A percentile compares a stretch with the other conserved stretches of the same genome.
Evolutionary conservation across 2,329 filamentous ascomycete species (phyloP).

Genomic region (Trichophyton mentagrophytes): DNA sequence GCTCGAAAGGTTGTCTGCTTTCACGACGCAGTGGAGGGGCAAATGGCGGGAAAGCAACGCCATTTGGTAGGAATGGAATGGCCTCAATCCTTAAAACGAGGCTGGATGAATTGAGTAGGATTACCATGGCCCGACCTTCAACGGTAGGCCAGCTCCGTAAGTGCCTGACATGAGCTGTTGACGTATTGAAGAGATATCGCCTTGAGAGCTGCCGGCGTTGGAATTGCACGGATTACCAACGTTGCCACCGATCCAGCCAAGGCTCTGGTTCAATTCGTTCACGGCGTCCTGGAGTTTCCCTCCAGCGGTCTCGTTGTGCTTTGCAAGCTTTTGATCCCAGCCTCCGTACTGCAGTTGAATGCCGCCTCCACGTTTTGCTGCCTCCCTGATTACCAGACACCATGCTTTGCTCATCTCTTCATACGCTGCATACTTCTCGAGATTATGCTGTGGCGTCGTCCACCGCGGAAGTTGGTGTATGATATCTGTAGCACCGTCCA

Average conservation of each 20-base stretch:
- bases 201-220: conserved; percentile 20
- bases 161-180: conserved; percentile 46
- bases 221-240: conserved; percentile 10
- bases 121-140: conserved; percentile 47
- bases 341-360: conserved; percentile 79
- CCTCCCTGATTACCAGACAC: conserved; percentile 81
- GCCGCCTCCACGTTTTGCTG: conserved; percentile 78
- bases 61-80: conserved; percentile 6
- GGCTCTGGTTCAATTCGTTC: conserved; percentile 57
- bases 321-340: conserved; percentile 78
- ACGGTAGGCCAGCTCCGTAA: conserved; percentile 41
- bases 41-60: conserved; percentile 6
- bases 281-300: conserved; percentile 72
- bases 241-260: conserved; percentile 61
- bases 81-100: background rate
- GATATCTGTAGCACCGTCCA: conserved; percentile 80
- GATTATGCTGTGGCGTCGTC: conserved; percentile 75
- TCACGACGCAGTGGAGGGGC: conserved; percentile 1
- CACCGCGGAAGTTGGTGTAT: conserved; percentile 84
- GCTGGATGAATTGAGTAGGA: background rate
- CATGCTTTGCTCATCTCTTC: conserved; percentile 92
- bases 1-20: conserved; percentile 3
- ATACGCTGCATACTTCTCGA: conserved; percentile 91
- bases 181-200: conserved; percentile 37
- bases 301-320: conserved; percentile 77